These are phyloP conservation scores for Candolleomyces eurysporus DNA, from an alignment of 768 basidiomycete species.

Conservation along the genomic window DNA sequence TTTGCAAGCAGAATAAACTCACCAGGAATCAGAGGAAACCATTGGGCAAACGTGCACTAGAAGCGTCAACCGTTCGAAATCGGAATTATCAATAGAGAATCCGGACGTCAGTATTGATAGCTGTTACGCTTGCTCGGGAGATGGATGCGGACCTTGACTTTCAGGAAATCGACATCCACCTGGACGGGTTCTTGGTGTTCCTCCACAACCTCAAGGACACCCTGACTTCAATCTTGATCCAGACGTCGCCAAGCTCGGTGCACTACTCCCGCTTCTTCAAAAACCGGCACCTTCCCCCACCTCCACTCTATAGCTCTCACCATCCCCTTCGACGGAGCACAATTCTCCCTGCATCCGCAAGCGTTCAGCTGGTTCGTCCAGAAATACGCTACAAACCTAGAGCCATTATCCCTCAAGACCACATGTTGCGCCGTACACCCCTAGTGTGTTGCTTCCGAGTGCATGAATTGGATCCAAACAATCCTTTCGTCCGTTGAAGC, in stretches of 20 bases:
- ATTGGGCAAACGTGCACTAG: too few relatives aligned
- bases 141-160: too few relatives aligned
- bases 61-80: too few relatives aligned
- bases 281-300: conserved; percentile 34
- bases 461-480: conserved; percentile 15
- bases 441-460: conserved; percentile 25
- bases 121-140: too few relatives aligned
- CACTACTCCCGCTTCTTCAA: conserved; percentile 37
- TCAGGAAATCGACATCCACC: conserved; percentile 31
- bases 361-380: conserved; percentile 34
- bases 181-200: conserved; percentile 45
- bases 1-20: too few relatives aligned
- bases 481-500: conserved; percentile 26
- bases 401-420: conserved; percentile 34
- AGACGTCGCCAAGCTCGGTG: conserved; percentile 36
- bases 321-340: conserved; percentile 44
- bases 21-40: too few relatives aligned
- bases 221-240: conserved; percentile 34
- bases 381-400: conserved; percentile 32
- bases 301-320: conserved; percentile 32
- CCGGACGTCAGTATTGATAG: too few relatives aligned
- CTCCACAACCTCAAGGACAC: conserved; percentile 40
- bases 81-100: too few relatives aligned
- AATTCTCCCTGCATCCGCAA: conserved; percentile 31
- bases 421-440: conserved; percentile 22